Percentiles rank a stretch among this genome's conserved stretches.
Evolutionary conservation across 371 early-diverging fungal genomes (phyloP).

Genomic region (Amoeboaphelidium protococcarum): DNA sequence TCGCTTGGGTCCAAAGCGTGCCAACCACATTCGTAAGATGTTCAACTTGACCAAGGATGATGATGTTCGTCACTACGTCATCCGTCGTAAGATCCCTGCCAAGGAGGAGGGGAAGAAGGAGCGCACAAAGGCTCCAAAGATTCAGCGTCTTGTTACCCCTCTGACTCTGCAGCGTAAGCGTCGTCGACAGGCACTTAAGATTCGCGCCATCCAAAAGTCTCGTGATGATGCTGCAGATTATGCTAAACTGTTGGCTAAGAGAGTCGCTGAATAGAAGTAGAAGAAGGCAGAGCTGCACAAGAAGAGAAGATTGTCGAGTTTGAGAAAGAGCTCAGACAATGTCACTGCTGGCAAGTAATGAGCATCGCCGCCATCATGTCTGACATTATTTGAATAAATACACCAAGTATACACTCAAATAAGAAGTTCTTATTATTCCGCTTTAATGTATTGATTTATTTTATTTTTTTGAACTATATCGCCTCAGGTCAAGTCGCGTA

Average conservation of each 20-base stretch:
- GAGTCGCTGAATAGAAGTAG: conserved; percentile 49
- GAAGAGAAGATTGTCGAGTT: background rate
- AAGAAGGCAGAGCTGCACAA: conserved; percentile 12
- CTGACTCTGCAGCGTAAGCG: conserved; percentile 79
- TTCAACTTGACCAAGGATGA: conserved; percentile 85
- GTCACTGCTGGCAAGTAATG: too few relatives aligned
- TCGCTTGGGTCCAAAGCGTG: conserved; percentile 95
- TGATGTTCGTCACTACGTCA: conserved; percentile 92
- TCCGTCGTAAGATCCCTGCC: conserved; percentile 71
- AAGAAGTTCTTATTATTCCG: too few relatives aligned
- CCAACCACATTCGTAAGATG: conserved; percentile 91
- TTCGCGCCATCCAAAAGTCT: conserved; percentile 39
- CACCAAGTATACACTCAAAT: too few relatives aligned
- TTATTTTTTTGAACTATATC: too few relatives aligned
- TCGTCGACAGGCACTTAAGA: conserved; percentile 53
- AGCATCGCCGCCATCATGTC: too few relatives aligned
- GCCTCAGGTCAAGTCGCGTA: too few relatives aligned
- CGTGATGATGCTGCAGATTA: conserved; percentile 70
- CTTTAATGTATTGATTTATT: too few relatives aligned
- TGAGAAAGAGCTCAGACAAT: background rate
- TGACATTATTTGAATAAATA: too few relatives aligned
- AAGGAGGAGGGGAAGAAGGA: conserved; percentile 76
- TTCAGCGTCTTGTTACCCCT: conserved; percentile 93
- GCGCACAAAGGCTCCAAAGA: conserved; percentile 79
- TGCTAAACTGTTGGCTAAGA: conserved; percentile 65